Evolutionary conservation across 768 basidiomycete genomes (phyloP).

Genomic region (Sarcomyxa edulis): DNA sequence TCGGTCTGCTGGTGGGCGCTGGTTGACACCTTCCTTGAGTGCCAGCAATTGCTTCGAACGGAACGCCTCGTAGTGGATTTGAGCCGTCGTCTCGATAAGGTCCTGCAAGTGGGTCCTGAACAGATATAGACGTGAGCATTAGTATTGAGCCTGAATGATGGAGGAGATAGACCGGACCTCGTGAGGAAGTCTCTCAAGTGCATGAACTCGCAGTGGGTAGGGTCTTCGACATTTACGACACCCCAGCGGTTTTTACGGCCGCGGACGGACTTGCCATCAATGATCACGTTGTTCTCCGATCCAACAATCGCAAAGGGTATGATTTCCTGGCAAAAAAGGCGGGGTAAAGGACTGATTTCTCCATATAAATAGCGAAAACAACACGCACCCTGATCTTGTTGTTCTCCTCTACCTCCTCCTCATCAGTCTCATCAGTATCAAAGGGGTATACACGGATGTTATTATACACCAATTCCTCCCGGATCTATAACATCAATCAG

Average conservation of each 20-base stretch:
- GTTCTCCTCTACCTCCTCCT: constrained; percentile 89
- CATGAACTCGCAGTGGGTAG: constrained; percentile 96
- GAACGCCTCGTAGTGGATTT: constrained; percentile 99
- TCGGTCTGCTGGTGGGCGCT: constrained; percentile 42
- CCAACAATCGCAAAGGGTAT: constrained; percentile 97
- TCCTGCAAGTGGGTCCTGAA: constrained; percentile 95
- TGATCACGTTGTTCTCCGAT: constrained; percentile 92
- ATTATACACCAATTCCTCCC: constrained; percentile 86
- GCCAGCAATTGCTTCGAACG: constrained; percentile 96
- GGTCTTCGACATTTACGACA: constrained; percentile 96
- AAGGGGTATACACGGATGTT: constrained; percentile 96
- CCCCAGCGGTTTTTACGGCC: constrained; percentile 99
- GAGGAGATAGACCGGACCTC: constrained; percentile 38
- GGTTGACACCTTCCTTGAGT: constrained; percentile 90
- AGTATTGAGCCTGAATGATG: neutral
- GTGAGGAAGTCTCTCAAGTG: constrained; percentile 97
- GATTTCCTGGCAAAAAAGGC: constrained; percentile 55
- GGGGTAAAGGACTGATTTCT: constrained; percentile 2
- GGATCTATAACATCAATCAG: constrained; percentile 55
- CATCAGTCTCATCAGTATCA: constrained; percentile 93
- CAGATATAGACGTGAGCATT: neutral
- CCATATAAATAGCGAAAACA: neutral
- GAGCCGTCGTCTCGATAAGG: constrained; percentile 97
- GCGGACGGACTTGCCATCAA: constrained; percentile 92
- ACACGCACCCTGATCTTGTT: constrained; percentile 77